Conservation (phyloP, 2,329 filamentous ascomycete genomes). For the Elsinoe perseae region DNA sequence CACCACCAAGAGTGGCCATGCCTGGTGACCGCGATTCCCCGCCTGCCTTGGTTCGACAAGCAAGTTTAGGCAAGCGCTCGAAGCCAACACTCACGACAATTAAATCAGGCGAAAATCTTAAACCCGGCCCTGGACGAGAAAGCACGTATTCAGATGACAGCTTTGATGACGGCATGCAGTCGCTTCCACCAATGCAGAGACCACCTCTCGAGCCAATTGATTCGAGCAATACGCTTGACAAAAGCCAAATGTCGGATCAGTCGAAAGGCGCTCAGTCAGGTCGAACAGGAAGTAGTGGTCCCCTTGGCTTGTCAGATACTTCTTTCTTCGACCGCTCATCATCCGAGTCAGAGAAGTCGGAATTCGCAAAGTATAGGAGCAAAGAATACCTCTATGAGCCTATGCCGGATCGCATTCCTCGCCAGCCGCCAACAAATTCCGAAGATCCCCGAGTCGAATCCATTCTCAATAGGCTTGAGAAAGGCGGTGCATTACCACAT, state of each 20-base stretch:
- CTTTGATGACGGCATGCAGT: slow-evolving; percentile 8
- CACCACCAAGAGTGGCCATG: not conserved
- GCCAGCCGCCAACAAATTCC: slow-evolving; percentile 13
- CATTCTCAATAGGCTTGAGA: slow-evolving; percentile 27
- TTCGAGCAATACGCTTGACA: slow-evolving; percentile 8
- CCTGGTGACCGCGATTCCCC: slow-evolving; percentile 20
- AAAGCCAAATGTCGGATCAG: slow-evolving; percentile 11
- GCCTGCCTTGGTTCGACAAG: slow-evolving; percentile 38
- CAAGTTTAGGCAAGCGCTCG: slow-evolving; percentile 41
- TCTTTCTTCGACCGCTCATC: slow-evolving; percentile 29
- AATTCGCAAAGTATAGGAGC: slow-evolving; percentile 20
- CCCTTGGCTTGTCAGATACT: slow-evolving; percentile 27
- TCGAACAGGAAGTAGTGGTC: slow-evolving; percentile 22
- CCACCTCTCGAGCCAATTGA: slow-evolving; percentile 5
- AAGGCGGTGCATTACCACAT: slow-evolving; percentile 28
- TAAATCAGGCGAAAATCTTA: slow-evolving; percentile 34
- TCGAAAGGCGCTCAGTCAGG: slow-evolving; percentile 15
- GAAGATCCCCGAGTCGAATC: slow-evolving; percentile 24
- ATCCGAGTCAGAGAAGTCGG: slow-evolving; percentile 30
- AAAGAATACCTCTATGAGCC: slow-evolving; percentile 18
- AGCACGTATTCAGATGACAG: slow-evolving; percentile 15
- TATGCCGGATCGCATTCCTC: slow-evolving; percentile 20
- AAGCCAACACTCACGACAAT: slow-evolving; percentile 43
- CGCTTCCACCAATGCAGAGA: not conserved
- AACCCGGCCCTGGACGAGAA: slow-evolving; percentile 1